These are phyloP conservation scores for Heritiera littoralis DNA, from an alignment of 345 rosid genomes.

Conservation along the genomic window DNA sequence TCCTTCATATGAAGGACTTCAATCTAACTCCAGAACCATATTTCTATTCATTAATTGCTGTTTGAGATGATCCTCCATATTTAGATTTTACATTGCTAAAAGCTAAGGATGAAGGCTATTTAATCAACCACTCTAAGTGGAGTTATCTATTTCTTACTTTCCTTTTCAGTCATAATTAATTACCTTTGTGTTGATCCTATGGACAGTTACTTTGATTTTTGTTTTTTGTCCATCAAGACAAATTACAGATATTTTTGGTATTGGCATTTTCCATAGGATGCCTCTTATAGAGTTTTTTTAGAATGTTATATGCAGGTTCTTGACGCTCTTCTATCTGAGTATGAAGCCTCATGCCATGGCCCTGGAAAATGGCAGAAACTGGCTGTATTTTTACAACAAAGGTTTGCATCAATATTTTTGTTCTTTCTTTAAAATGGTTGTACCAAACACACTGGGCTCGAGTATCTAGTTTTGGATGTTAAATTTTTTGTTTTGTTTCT, in stretches of 20 bases:
- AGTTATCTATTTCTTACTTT: neutral
- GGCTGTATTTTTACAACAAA: constrained; percentile 79
- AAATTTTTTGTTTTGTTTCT: neutral
- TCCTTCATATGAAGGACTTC: neutral
- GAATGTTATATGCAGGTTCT: constrained; percentile 58
- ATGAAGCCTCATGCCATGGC: constrained; percentile 78
- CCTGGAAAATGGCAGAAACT: constrained; percentile 95
- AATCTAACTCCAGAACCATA: neutral
- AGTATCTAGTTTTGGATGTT: constrained; percentile 3
- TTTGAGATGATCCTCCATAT: neutral
- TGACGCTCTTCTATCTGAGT: constrained; percentile 74
- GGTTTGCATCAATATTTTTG: constrained; percentile 39
- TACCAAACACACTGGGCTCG: neutral
- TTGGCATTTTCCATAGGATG: neutral
- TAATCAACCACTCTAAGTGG: neutral
- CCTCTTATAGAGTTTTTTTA: constrained; percentile 2
- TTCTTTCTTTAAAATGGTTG: neutral
- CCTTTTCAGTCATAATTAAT: neutral
- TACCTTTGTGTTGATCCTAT: neutral
- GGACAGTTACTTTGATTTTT: neutral
- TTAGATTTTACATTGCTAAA: neutral
- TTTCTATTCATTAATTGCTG: neutral
- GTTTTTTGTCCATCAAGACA: neutral
- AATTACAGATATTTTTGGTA: neutral
- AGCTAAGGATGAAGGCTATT: neutral